These are phyloP conservation scores for Colletotrichum theobromicola DNA, from an alignment of 2,329 filamentous ascomycete genomes.

Conservation along the genomic window DNA sequence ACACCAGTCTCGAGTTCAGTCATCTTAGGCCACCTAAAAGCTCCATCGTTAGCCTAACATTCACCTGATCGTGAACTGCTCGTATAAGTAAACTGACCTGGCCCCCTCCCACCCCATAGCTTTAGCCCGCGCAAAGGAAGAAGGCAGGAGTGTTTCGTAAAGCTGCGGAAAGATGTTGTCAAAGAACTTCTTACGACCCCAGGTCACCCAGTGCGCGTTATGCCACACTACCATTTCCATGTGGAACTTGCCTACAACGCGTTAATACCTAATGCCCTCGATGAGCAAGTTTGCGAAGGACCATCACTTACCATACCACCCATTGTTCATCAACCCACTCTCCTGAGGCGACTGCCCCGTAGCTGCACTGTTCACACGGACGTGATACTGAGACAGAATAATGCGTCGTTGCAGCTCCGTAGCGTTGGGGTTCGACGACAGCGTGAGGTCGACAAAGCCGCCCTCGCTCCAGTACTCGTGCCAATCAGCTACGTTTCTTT, in stretches of 20 bases:
- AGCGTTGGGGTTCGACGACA: conserved; percentile 38
- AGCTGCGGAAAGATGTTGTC: conserved; percentile 38
- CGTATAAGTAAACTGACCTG: not conserved
- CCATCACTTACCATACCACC: conserved; percentile 44
- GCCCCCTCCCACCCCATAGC: conserved; percentile 35
- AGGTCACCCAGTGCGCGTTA: conserved; percentile 43
- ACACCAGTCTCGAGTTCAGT: conserved; percentile 41
- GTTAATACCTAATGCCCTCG: too few relatives aligned
- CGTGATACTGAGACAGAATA: conserved; percentile 47
- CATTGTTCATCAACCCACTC: conserved; percentile 44
- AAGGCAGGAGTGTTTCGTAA: conserved; percentile 22
- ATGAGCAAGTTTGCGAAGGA: too few relatives aligned
- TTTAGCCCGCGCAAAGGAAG: conserved; percentile 30
- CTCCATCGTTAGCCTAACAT: not conserved
- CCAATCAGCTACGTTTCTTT: conserved; percentile 33
- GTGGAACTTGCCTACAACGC: conserved; percentile 38
- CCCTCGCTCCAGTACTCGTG: conserved; percentile 42
- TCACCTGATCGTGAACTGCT: not conserved
- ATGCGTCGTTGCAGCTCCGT: conserved; percentile 49
- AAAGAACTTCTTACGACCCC: conserved; percentile 41
- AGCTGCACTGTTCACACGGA: conserved; percentile 46
- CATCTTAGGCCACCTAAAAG: conserved; percentile 54
- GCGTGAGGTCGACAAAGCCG: conserved; percentile 46
- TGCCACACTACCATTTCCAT: conserved; percentile 52
- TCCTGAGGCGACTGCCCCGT: conserved; percentile 44